These are phyloP conservation scores for Suillus alpinus DNA, from an alignment of 768 basidiomycete species.

Conservation along the genomic window DNA sequence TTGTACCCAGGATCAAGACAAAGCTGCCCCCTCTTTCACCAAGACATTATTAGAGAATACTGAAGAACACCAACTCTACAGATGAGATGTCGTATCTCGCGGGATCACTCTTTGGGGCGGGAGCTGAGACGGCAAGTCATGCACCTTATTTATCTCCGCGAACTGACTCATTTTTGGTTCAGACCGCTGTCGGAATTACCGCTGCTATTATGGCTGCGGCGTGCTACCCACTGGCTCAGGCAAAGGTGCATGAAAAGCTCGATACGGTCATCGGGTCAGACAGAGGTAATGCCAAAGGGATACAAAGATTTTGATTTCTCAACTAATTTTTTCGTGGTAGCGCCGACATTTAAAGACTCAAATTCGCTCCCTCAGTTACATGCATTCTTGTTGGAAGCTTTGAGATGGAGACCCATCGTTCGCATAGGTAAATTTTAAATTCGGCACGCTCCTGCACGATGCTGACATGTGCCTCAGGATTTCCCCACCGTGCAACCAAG, in stretches of 20 bases:
- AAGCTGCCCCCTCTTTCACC: constrained; percentile 36
- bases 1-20: constrained; percentile 8
- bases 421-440: constrained; percentile 21
- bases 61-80: constrained; percentile 44
- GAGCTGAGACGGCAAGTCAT: constrained; percentile 45
- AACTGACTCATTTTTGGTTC: not conserved
- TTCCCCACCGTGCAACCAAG: constrained; percentile 58
- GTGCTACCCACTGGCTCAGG: constrained; percentile 47
- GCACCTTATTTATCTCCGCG: not conserved
- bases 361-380: not conserved
- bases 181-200: constrained; percentile 50
- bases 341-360: not conserved
- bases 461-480: constrained; percentile 30
- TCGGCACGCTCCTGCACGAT: not conserved
- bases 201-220: constrained; percentile 50
- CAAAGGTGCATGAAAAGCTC: constrained; percentile 47
- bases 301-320: not conserved
- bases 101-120: constrained; percentile 59
- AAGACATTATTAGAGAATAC: constrained; percentile 52
- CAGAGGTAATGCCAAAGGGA: constrained; percentile 7
- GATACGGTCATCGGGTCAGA: constrained; percentile 45
- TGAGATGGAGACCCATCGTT: too few species aligned
- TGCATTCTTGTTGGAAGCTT: too few species aligned
- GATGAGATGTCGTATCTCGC: constrained; percentile 59
- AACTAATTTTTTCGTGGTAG: not conserved